These are phyloP conservation scores for Protomyces lactucae-debilis DNA, from an alignment of 1,139 yeast genomes.

Conservation along the genomic window DNA sequence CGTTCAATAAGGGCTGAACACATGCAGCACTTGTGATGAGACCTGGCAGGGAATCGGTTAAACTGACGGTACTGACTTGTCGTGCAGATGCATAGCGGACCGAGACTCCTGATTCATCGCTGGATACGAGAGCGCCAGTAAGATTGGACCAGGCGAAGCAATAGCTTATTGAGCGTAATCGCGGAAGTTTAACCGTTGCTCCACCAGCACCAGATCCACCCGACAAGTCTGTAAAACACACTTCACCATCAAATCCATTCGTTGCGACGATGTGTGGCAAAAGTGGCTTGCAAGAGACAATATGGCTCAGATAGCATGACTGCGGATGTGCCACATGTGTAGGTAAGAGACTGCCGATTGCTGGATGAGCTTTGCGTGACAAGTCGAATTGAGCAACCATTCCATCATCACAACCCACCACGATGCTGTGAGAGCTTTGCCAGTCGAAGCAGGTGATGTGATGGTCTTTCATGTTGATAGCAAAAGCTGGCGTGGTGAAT, in stretches of 20 bases:
- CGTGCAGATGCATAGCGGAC: not conserved
- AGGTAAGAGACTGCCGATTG: not conserved
- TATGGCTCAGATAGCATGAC: not conserved
- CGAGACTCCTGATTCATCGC: not conserved
- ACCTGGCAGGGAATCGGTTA: not conserved
- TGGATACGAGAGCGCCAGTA: not conserved
- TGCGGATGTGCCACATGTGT: not conserved
- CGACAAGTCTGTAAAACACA: not conserved
- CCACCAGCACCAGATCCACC: not conserved
- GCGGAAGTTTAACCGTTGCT: not conserved
- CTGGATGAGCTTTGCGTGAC: not conserved
- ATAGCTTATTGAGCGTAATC: not conserved
- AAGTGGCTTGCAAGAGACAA: not conserved
- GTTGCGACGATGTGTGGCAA: not conserved
- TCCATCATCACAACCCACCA: not conserved
- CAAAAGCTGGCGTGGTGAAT: not conserved
- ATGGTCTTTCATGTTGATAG: not conserved
- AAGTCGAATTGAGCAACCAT: not conserved
- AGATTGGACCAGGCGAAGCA: not conserved
- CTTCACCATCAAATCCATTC: not conserved
- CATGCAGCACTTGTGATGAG: not conserved
- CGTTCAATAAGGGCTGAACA: not conserved
- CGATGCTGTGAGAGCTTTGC: not conserved
- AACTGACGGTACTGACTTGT: not conserved
- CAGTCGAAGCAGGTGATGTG: not conserved